Evolutionary conservation across 2,329 filamentous ascomycete genomes (phyloP).

Genomic region (Diaporthe helianthi): DNA sequence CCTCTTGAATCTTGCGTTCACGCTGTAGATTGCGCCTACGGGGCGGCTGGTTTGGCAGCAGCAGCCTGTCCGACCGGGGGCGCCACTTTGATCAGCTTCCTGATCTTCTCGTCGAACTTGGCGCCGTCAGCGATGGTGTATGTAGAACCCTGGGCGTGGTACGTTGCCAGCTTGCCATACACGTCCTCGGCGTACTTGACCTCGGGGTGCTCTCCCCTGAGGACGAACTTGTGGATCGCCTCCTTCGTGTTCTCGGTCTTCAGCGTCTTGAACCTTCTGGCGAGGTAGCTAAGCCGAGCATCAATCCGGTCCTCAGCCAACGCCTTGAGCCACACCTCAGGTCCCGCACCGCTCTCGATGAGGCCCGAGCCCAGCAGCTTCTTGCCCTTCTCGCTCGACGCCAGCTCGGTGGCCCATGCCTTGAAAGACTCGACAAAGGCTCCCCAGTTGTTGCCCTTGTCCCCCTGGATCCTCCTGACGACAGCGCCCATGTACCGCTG

Average conservation of each 20-base stretch:
- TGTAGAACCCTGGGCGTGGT: slow-evolving; percentile 45
- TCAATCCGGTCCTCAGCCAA: not conserved
- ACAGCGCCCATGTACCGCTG: slow-evolving; percentile 43
- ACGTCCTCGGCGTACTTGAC: slow-evolving; percentile 42
- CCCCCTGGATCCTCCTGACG: slow-evolving; percentile 39
- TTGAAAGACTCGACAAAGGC: slow-evolving; percentile 25
- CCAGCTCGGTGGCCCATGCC: not conserved
- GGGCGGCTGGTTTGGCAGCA: not conserved
- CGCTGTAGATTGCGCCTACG: not conserved
- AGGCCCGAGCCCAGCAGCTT: not conserved
- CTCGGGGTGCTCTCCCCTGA: slow-evolving; percentile 49
- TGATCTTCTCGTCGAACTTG: slow-evolving; percentile 43
- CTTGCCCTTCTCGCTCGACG: slow-evolving; percentile 5
- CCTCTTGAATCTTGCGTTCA: not conserved
- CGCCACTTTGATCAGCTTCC: slow-evolving; percentile 29
- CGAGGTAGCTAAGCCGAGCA: not conserved
- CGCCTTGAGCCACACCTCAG: slow-evolving; percentile 10
- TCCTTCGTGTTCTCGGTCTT: slow-evolving; percentile 38
- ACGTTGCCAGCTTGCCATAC: slow-evolving; percentile 44
- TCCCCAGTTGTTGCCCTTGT: slow-evolving; percentile 25
- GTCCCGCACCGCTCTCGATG: slow-evolving; percentile 3
- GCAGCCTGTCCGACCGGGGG: not conserved
- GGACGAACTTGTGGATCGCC: slow-evolving; percentile 47
- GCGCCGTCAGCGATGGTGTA: slow-evolving; percentile 40
- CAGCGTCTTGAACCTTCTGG: slow-evolving; percentile 23